phyloP scores from a whole-genome alignment of 768 basidiomycete species.

The Xerocomus brunneocitrinus region DNA sequence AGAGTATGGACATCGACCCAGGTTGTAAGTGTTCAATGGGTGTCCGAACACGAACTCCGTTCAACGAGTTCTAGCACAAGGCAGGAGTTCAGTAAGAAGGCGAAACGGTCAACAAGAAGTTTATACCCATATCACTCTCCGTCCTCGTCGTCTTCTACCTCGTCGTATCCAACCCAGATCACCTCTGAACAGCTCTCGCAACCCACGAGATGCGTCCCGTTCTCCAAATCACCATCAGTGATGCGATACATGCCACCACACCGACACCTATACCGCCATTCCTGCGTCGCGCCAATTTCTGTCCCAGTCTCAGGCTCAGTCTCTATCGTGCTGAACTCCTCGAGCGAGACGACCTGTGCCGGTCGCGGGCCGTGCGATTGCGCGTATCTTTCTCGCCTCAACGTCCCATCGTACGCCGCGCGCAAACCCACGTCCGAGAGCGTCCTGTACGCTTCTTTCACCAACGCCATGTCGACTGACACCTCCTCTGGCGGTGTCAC shows the following conservation, averaged over 20 bases:
- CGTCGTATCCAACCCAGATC: constrained; percentile 82
- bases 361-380: constrained; percentile 50
- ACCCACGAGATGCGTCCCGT: constrained; percentile 64
- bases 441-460: constrained; percentile 65
- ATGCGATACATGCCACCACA: constrained; percentile 70
- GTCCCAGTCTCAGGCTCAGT: constrained; percentile 3
- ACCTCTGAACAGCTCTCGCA: constrained; percentile 79
- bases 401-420: constrained; percentile 43
- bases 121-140: constrained; percentile 5
- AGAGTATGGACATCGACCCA: not conserved
- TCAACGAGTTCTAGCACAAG: not conserved
- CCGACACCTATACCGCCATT: constrained; percentile 63
- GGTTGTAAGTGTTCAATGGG: not conserved
- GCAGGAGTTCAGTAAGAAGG: not conserved
- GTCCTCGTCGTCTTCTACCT: constrained; percentile 30
- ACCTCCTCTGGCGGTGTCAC: not conserved
- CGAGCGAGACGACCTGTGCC: constrained; percentile 73
- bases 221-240: constrained; percentile 55
- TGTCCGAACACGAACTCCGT: not conserved
- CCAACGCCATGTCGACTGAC: constrained; percentile 44
- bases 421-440: constrained; percentile 51
- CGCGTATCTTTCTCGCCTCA: constrained; percentile 4
- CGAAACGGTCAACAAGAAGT: not conserved
- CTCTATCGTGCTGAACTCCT: constrained; percentile 46
- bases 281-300: not conserved